phyloP scores from a whole-genome alignment of 1,284 basidiomycete genomes.

The Entoloma clypeatum region DNA sequence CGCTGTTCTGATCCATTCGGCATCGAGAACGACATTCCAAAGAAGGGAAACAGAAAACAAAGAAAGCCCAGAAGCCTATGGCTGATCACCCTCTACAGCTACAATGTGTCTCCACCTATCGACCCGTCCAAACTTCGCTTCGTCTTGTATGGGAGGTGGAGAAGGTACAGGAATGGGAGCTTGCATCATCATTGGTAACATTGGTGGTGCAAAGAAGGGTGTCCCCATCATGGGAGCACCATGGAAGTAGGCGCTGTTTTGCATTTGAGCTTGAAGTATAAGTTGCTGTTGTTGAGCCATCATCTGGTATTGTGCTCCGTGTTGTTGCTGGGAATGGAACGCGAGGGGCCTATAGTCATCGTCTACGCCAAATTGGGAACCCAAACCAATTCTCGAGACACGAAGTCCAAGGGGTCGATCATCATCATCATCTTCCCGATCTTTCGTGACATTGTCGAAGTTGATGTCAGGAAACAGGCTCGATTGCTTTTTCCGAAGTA shows the following conservation, averaged over 20 bases:
- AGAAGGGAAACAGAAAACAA: no score
- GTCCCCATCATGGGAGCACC: conserved; percentile 61
- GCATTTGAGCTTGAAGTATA: conserved; percentile 74
- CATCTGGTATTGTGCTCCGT: conserved; percentile 69
- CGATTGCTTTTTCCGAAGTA: conserved; percentile 52
- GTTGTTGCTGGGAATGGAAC: conserved; percentile 72
- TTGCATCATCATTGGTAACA: conserved; percentile 48
- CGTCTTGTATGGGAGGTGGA: conserved; percentile 60
- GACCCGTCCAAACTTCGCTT: conserved; percentile 62
- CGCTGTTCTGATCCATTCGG: no score
- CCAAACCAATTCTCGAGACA: conserved; percentile 39
- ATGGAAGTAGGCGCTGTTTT: conserved; percentile 68
- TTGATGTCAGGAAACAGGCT: conserved; percentile 44
- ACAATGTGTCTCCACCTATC: conserved; percentile 79
- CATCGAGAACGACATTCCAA: no score
- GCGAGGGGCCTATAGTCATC: conserved; percentile 69
- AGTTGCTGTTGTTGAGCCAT: conserved; percentile 57
- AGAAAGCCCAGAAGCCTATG: background rate
- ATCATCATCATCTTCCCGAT: conserved; percentile 56
- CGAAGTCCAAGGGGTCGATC: conserved; percentile 66
- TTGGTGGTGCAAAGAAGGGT: conserved; percentile 54
- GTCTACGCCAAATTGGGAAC: conserved; percentile 34
- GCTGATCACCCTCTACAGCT: conserved; percentile 45
- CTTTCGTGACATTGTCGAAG: conserved; percentile 32
- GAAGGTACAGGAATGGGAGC: conserved; percentile 50